A percentile compares a stretch with the other conserved stretches of the same genome.
Evolutionary conservation across 495 filamentous ascomycete species (phyloP).

Genomic region (Chaetomidium leptoderma): DNA sequence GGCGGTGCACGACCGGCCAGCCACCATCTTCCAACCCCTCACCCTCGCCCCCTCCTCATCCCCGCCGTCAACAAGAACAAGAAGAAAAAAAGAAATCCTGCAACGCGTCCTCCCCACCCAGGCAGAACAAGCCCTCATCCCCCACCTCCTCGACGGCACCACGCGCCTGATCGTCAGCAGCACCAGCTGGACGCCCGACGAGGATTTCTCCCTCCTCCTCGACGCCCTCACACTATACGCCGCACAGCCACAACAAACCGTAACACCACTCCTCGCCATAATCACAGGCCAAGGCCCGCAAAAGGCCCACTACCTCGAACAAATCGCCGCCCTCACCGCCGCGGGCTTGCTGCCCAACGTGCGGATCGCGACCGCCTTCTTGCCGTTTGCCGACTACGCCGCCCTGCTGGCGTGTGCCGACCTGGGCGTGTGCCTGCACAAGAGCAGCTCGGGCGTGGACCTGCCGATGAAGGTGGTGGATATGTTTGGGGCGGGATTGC

Average conservation of each 20-base stretch:
- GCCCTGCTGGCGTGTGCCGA: conserved; percentile 81
- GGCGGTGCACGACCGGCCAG: conserved; percentile 82
- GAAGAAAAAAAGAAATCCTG: conserved; percentile 57
- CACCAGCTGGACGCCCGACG: conserved; percentile 94
- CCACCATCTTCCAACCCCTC: conserved; percentile 74
- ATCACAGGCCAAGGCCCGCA: conserved; percentile 94
- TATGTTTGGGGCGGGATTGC: conserved; percentile 92
- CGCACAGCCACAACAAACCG: conserved; percentile 41
- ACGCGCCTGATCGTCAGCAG: conserved; percentile 75
- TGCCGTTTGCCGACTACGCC: conserved; percentile 79
- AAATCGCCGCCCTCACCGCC: conserved; percentile 55
- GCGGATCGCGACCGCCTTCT: conserved; percentile 73
- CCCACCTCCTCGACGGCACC: conserved; percentile 50
- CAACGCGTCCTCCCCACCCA: conserved; percentile 44
- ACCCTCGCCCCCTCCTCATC: conserved; percentile 32
- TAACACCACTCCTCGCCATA: conserved; percentile 56
- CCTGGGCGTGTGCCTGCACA: conserved; percentile 86
- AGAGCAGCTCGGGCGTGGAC: conserved; percentile 88
- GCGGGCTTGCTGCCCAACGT: conserved; percentile 61
- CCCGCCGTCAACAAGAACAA: no score
- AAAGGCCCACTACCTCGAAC: conserved; percentile 65
- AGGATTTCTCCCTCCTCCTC: conserved; percentile 90
- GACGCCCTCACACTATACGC: conserved; percentile 71
- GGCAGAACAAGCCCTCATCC: conserved; percentile 51
- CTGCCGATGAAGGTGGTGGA: conserved; percentile 99